Conservation (phyloP, 257 asterid genomes). For the Scutellaria galericulata region DNA sequence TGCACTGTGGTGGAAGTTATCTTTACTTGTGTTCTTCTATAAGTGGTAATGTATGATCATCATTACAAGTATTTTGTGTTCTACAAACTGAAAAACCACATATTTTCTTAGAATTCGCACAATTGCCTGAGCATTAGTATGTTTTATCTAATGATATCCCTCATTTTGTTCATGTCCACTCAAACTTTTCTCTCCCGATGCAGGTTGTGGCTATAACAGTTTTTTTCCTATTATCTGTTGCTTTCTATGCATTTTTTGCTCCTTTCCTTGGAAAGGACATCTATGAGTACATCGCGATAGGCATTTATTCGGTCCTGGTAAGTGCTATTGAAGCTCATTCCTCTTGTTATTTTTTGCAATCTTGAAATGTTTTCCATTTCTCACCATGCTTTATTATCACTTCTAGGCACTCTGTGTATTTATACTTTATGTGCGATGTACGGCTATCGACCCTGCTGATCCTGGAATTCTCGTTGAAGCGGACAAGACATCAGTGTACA, state of each 20-base stretch:
- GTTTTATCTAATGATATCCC: neutral
- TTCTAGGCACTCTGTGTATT: constrained; percentile 79
- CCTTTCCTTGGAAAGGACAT: constrained; percentile 93
- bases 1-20: neutral
- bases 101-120: too few relatives aligned
- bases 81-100: constrained; percentile 14
- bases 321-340: constrained; percentile 40
- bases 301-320: constrained; percentile 92
- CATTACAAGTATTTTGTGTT: constrained; percentile 18
- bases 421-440: constrained; percentile 84
- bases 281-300: constrained; percentile 79
- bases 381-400: constrained; percentile 31
- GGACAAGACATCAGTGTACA: constrained; percentile 57
- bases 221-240: constrained; percentile 85
- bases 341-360: constrained; percentile 21
- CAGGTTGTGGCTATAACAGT: constrained; percentile 99
- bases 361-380: constrained; percentile 16
- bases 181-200: constrained; percentile 27
- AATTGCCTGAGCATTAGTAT: too few relatives aligned
- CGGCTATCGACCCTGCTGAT: constrained; percentile 96
- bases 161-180: neutral
- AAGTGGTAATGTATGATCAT: constrained; percentile 20
- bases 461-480: constrained; percentile 84
- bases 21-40: neutral
- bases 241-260: constrained; percentile 96